Percentiles rank a stretch among this genome's conserved stretches.
Evolutionary conservation across 2,329 filamentous ascomycete genomes (phyloP).

Genomic region (Exophiala xenobiotica): DNA sequence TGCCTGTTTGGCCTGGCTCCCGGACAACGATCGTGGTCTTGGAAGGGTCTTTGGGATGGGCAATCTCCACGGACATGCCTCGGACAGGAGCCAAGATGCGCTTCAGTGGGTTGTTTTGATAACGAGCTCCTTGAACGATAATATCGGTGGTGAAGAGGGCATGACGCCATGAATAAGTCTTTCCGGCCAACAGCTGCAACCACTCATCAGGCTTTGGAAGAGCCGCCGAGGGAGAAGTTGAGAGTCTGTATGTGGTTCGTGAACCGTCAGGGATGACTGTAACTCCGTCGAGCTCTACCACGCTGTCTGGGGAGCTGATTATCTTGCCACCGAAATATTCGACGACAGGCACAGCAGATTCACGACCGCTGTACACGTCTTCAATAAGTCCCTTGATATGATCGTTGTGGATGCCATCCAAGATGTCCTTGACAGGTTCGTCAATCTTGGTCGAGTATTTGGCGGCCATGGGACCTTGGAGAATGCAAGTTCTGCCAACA

Average conservation of each 20-base stretch:
- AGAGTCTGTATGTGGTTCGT: conserved; percentile 82
- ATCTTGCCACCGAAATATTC: conserved; percentile 96
- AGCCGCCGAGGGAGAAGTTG: conserved; percentile 68
- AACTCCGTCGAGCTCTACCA: conserved; percentile 74
- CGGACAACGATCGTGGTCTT: conserved; percentile 84
- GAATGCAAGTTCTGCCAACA: conserved; percentile 90
- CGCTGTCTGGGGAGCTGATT: conserved; percentile 64
- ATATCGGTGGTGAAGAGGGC: conserved; percentile 92
- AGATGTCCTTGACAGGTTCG: conserved; percentile 91
- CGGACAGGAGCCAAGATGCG: conserved; percentile 83
- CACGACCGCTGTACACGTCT: conserved; percentile 76
- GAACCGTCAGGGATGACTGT: conserved; percentile 75
- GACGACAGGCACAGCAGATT: conserved; percentile 72
- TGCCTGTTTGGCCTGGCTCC: conserved; percentile 82
- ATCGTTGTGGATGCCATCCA: conserved; percentile 83
- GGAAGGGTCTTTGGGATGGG: conserved; percentile 73
- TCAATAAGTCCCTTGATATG: conserved; percentile 78
- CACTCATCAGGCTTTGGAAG: conserved; percentile 80
- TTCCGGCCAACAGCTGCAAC: conserved; percentile 83
- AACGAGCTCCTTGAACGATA: conserved; percentile 91
- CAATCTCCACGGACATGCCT: conserved; percentile 86
- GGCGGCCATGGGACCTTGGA: conserved; percentile 90
- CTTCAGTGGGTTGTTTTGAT: conserved; percentile 93
- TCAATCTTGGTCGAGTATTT: conserved; percentile 87
- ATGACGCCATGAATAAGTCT: conserved; percentile 86